Evolutionary conservation across 1,139 yeast genomes (phyloP).

Genomic region (Chernovozyma sophiae-reginae): DNA sequence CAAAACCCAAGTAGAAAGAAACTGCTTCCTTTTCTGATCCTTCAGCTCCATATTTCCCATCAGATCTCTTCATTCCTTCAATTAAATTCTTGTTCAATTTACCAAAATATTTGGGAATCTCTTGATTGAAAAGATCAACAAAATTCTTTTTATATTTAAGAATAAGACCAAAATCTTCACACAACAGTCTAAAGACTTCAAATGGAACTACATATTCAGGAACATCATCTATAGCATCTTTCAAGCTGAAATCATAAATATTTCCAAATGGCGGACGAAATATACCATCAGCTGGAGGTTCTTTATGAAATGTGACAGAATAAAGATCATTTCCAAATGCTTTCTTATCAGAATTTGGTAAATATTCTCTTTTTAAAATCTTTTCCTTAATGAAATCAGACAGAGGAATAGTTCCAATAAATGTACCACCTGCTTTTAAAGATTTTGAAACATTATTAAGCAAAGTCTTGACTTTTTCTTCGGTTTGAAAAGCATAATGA

Average conservation of each 20-base stretch:
- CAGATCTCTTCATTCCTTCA: constrained; percentile 67
- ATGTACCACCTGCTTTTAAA: constrained; percentile 74
- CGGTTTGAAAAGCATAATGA: constrained; percentile 92
- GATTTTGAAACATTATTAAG: constrained; percentile 74
- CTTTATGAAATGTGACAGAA: constrained; percentile 70
- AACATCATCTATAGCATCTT: constrained; percentile 93
- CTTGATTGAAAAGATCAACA: constrained; percentile 76
- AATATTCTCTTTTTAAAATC: constrained; percentile 34
- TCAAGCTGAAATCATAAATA: constrained; percentile 71
- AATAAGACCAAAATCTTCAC: constrained; percentile 78
- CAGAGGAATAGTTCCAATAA: constrained; percentile 92
- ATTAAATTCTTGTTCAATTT: constrained; percentile 60
- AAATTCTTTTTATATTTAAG: constrained; percentile 74
- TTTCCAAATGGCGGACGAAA: constrained; percentile 82
- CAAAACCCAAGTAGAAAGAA: constrained; percentile 80
- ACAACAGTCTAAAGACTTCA: constrained; percentile 75
- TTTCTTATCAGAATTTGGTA: constrained; percentile 33
- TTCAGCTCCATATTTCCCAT: constrained; percentile 82
- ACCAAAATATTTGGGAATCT: constrained; percentile 62
- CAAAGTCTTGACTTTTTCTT: constrained; percentile 69
- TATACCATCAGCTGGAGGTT: constrained; percentile 68
- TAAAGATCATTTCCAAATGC: constrained; percentile 85
- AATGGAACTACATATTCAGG: constrained; percentile 98
- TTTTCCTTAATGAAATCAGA: constrained; percentile 76
- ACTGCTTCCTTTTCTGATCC: constrained; percentile 88